Conservation (phyloP, 177 flowering plant genomes). For the Tripterygium wilfordii region DNA sequence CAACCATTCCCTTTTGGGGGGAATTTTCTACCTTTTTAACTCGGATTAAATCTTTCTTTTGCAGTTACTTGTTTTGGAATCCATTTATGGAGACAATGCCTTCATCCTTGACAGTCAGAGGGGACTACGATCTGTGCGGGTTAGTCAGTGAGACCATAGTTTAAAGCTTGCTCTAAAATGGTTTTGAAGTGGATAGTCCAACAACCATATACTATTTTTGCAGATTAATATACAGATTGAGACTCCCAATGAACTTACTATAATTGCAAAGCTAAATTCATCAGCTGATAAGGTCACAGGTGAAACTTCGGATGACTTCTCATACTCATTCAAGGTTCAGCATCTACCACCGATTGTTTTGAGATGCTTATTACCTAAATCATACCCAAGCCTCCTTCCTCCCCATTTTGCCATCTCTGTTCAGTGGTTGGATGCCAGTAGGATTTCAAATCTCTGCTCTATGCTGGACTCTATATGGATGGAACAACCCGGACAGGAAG, state of each 20-base stretch:
- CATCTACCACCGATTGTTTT: slow-evolving; percentile 73
- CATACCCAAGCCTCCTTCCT: slow-evolving; percentile 75
- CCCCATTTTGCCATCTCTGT: slow-evolving; percentile 63
- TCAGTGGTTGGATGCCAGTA: slow-evolving; percentile 63
- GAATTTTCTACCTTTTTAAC: neutral
- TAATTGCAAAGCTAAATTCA: slow-evolving; percentile 47
- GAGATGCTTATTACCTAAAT: slow-evolving; percentile 68
- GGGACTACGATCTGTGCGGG: slow-evolving; percentile 65
- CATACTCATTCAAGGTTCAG: slow-evolving; percentile 60
- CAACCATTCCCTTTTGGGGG: neutral
- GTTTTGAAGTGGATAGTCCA: neutral
- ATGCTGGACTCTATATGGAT: slow-evolving; percentile 72
- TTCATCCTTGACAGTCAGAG: slow-evolving; percentile 32
- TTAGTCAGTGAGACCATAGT: slow-evolving; percentile 13
- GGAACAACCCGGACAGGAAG: slow-evolving; percentile 72
- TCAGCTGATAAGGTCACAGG: slow-evolving; percentile 10
- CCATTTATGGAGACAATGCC: slow-evolving; percentile 69
- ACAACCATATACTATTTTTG: slow-evolving; percentile 16
- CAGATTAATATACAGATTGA: slow-evolving; percentile 67
- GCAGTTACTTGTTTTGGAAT: slow-evolving; percentile 78
- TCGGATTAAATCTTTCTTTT: slow-evolving; percentile 10
- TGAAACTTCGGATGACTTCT: slow-evolving; percentile 35
- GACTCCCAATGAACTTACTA: slow-evolving; percentile 34
- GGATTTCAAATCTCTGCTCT: slow-evolving; percentile 56
- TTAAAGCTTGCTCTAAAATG: neutral